Percentiles rank a stretch among this genome's conserved stretches.
These are phyloP conservation scores for Ajuga chamaepitys DNA, from an alignment of 257 asterid genomes.

Conservation along the genomic window DNA sequence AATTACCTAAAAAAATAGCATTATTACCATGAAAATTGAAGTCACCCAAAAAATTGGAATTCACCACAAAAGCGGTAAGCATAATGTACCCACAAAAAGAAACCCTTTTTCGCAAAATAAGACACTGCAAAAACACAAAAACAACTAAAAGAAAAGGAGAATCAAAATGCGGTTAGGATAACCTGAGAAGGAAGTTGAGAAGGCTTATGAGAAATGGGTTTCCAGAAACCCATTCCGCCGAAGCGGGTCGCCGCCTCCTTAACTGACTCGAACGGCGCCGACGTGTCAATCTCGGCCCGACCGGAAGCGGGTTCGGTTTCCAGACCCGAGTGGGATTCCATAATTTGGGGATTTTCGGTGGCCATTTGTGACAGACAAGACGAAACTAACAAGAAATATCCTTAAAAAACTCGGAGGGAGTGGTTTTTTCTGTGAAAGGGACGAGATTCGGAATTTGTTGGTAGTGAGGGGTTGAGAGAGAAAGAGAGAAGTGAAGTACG, in stretches of 20 bases:
- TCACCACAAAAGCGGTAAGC: no score
- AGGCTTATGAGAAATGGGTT: constrained; percentile 48
- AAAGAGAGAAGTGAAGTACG: not conserved
- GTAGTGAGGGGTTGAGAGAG: not conserved
- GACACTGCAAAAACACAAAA: not conserved
- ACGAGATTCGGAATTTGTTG: not conserved
- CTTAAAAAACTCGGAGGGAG: not conserved
- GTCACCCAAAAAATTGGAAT: no score
- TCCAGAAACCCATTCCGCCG: constrained; percentile 97
- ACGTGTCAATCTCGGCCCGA: constrained; percentile 80
- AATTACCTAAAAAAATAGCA: no score
- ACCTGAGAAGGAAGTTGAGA: constrained; percentile 31
- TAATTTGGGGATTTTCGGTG: constrained; percentile 16
- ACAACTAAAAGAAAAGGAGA: not conserved
- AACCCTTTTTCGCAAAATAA: not conserved
- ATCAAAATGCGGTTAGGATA: constrained; percentile 8
- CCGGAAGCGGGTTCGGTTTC: constrained; percentile 5
- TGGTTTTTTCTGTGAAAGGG: not conserved
- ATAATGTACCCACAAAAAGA: not conserved
- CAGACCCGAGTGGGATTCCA: constrained; percentile 7
- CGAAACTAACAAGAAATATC: constrained; percentile 2
- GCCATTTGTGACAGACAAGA: constrained; percentile 14
- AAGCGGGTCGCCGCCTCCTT: constrained; percentile 83
- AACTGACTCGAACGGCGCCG: constrained; percentile 91
- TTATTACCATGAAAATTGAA: no score